Percentiles rank a stretch among this genome's conserved stretches.
Conservation (phyloP, 2,329 filamentous ascomycete species). For the Pseudogymnoascus sp. region DNA sequence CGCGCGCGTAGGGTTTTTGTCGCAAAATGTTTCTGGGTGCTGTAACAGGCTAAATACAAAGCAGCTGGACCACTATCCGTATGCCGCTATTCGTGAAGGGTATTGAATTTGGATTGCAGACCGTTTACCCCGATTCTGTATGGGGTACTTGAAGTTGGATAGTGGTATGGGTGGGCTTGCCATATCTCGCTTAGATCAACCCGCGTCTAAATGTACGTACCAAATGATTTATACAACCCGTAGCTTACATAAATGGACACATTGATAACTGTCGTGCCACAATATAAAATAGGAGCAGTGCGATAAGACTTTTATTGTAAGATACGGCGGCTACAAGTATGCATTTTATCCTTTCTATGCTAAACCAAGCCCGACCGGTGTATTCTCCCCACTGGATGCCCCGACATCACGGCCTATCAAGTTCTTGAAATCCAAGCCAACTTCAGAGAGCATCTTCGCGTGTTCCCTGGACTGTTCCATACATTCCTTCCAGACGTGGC, state of each 20-base stretch:
- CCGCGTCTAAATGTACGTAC: slow-evolving; percentile 10
- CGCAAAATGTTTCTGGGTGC: background rate
- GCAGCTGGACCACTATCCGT: background rate
- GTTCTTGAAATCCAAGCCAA: slow-evolving; percentile 83
- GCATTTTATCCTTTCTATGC: background rate
- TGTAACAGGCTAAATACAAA: background rate
- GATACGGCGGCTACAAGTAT: background rate
- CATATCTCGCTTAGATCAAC: slow-evolving; percentile 10
- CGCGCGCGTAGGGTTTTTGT: background rate
- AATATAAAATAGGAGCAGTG: background rate
- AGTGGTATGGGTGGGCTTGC: slow-evolving; percentile 8
- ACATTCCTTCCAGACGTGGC: slow-evolving; percentile 72
- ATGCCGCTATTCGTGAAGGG: slow-evolving; percentile 5
- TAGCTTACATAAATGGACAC: background rate
- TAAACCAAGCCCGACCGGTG: background rate
- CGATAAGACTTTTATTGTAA: background rate
- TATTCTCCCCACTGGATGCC: background rate
- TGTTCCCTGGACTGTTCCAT: slow-evolving; percentile 76
- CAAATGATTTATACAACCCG: background rate
- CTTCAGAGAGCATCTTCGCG: slow-evolving; percentile 70
- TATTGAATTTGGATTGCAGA: slow-evolving; percentile 6
- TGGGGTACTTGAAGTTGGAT: slow-evolving; percentile 9
- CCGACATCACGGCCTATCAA: slow-evolving; percentile 50
- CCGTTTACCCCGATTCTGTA: slow-evolving; percentile 4
- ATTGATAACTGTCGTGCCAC: background rate